phyloP scores from a whole-genome alignment of 83 land plant species.

The Thuja plicata region DNA sequence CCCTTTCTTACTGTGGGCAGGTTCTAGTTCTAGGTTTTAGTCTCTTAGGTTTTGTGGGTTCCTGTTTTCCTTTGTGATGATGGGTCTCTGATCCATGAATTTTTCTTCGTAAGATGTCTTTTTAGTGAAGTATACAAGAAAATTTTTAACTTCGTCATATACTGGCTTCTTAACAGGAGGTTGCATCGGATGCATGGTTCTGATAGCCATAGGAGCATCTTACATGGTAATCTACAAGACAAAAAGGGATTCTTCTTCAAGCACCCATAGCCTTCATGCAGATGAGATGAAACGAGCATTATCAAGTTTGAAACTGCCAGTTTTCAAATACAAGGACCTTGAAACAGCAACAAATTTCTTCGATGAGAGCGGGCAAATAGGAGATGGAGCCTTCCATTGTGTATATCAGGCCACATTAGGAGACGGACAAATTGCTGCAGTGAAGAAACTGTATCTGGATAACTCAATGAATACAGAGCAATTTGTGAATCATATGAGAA shows the following conservation, averaged over 20 bases:
- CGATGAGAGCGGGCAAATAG: not conserved
- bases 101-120: not conserved
- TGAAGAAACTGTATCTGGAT: not conserved
- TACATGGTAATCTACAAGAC: not conserved
- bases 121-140: not conserved
- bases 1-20: not conserved
- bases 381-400: not conserved
- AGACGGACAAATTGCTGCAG: not conserved
- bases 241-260: not conserved
- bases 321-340: conserved; percentile 1
- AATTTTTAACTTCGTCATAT: not conserved
- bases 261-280: not conserved
- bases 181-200: not conserved
- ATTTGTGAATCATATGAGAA: not conserved
- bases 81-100: not conserved
- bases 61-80: not conserved
- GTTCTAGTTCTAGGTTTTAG: not conserved
- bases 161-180: not conserved
- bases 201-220: not conserved
- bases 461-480: not conserved
- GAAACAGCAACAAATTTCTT: conserved; percentile 4
- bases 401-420: conserved; percentile 7
- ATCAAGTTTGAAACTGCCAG: not conserved
- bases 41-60: not conserved
- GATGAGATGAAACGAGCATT: not conserved